Conservation (phyloP, 2,329 filamentous ascomycete species). For the Epichloe scottii region DNA sequence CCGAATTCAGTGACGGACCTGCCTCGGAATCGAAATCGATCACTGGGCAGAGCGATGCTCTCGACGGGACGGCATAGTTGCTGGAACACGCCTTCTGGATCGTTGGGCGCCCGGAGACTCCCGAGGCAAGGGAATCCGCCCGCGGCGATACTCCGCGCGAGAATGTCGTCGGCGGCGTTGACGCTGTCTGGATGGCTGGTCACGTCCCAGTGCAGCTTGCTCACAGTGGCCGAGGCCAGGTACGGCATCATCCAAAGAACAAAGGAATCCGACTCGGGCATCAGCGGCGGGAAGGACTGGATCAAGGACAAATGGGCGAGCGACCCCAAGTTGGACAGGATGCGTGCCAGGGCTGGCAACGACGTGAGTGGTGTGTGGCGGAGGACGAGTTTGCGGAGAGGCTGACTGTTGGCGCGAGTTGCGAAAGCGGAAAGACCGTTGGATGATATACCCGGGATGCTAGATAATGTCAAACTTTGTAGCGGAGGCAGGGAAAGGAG, state of each 20-base stretch:
- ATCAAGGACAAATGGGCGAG: constrained; percentile 41
- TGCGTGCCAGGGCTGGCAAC: constrained; percentile 43
- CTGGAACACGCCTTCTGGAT: constrained; percentile 59
- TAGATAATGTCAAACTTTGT: constrained; percentile 40
- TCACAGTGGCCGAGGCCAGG: constrained; percentile 41
- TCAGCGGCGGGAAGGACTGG: constrained; percentile 40
- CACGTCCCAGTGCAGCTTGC: constrained; percentile 52
- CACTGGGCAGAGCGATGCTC: constrained; percentile 36
- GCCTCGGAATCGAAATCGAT: constrained; percentile 28
- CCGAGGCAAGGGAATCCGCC: constrained; percentile 50
- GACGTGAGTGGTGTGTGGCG: constrained; percentile 44
- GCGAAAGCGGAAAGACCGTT: constrained; percentile 45
- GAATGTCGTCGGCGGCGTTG: constrained; percentile 44
- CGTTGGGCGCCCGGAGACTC: constrained; percentile 50
- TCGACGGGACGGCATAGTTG: constrained; percentile 51
- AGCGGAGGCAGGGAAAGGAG: constrained; percentile 43
- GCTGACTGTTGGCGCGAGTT: constrained; percentile 31
- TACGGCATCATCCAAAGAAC: constrained; percentile 51
- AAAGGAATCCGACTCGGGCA: constrained; percentile 40
- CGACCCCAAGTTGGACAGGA: constrained; percentile 40
- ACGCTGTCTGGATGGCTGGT: constrained; percentile 32
- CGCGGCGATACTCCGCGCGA: constrained; percentile 49
- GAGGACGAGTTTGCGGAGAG: constrained; percentile 38
- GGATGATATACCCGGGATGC: constrained; percentile 43
- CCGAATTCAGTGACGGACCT: constrained; percentile 7